A percentile compares a stretch with the other conserved stretches of the same genome.
These are phyloP conservation scores for Choanephora cucurbitarum DNA, from an alignment of 371 early-diverging fungal genomes.

Conservation along the genomic window DNA sequence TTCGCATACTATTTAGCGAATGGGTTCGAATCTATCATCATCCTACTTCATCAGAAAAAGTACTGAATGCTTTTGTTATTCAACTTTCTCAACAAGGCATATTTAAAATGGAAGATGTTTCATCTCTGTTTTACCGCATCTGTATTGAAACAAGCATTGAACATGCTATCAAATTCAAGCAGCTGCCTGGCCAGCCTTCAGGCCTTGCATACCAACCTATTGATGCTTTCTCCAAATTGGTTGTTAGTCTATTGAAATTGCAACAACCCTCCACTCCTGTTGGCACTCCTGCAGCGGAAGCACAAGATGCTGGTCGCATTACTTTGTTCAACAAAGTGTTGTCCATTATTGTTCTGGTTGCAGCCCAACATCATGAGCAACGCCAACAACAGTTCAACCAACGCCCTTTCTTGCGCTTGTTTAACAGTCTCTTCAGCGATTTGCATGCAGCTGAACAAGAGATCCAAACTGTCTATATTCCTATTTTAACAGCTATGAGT, in stretches of 20 bases:
- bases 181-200: constrained; percentile 47
- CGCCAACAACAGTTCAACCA: constrained; percentile 84
- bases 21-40: constrained; percentile 91
- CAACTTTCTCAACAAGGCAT: constrained; percentile 82
- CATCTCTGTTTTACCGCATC: constrained; percentile 86
- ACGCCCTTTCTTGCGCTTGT: constrained; percentile 88
- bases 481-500: constrained; percentile 71
- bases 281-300: constrained; percentile 10
- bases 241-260: constrained; percentile 68
- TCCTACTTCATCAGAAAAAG: constrained; percentile 77
- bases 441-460: constrained; percentile 72
- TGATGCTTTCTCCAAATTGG: constrained; percentile 83
- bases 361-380: constrained; percentile 85
- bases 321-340: constrained; percentile 75
- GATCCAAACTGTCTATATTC: constrained; percentile 70
- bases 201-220: constrained; percentile 71
- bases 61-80: constrained; percentile 60
- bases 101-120: constrained; percentile 72
- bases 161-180: constrained; percentile 66
- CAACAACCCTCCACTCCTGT: constrained; percentile 35
- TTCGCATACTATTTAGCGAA: constrained; percentile 75
- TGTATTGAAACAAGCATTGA: constrained; percentile 85
- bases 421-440: constrained; percentile 84
- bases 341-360: constrained; percentile 80
- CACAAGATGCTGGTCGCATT: constrained; percentile 45